A percentile compares a stretch with the other conserved stretches of the same genome.
These are phyloP conservation scores for Carpinus fangiana DNA, from an alignment of 306 rosid genomes.

Conservation along the genomic window DNA sequence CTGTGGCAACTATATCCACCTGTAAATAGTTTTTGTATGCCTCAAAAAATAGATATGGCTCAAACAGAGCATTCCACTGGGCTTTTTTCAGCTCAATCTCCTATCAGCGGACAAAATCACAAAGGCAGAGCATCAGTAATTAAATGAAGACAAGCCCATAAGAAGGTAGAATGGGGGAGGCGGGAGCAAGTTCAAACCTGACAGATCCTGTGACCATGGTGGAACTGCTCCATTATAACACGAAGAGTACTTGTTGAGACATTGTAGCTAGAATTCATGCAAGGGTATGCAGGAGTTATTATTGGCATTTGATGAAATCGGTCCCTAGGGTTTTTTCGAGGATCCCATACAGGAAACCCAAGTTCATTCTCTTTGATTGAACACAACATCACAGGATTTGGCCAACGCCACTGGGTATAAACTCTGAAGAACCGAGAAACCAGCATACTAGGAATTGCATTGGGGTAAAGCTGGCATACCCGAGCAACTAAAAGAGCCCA, in stretches of 20 bases:
- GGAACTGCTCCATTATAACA: slow-evolving; percentile 92
- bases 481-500: slow-evolving; percentile 98
- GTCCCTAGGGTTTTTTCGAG: slow-evolving; percentile 85
- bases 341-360: slow-evolving; percentile 91
- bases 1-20: slow-evolving; percentile 84
- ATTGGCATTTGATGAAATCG: slow-evolving; percentile 92
- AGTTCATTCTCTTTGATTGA: slow-evolving; percentile 88
- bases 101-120: slow-evolving; percentile 47
- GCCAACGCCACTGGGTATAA: slow-evolving; percentile 99
- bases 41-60: slow-evolving; percentile 81
- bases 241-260: slow-evolving; percentile 96
- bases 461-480: slow-evolving; percentile 95
- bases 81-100: slow-evolving; percentile 83
- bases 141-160: neutral
- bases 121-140: slow-evolving; percentile 9
- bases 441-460: slow-evolving; percentile 96
- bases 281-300: slow-evolving; percentile 98
- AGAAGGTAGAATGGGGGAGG: slow-evolving; percentile 2
- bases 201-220: slow-evolving; percentile 71
- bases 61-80: slow-evolving; percentile 89
- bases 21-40: slow-evolving; percentile 90
- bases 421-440: slow-evolving; percentile 97
- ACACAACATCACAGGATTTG: slow-evolving; percentile 96
- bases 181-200: slow-evolving; percentile 51
- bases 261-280: slow-evolving; percentile 99